These are phyloP conservation scores for Elongisporangium prolatum DNA, from an alignment of 352 stramenopile genomes.

Conservation along the genomic window DNA sequence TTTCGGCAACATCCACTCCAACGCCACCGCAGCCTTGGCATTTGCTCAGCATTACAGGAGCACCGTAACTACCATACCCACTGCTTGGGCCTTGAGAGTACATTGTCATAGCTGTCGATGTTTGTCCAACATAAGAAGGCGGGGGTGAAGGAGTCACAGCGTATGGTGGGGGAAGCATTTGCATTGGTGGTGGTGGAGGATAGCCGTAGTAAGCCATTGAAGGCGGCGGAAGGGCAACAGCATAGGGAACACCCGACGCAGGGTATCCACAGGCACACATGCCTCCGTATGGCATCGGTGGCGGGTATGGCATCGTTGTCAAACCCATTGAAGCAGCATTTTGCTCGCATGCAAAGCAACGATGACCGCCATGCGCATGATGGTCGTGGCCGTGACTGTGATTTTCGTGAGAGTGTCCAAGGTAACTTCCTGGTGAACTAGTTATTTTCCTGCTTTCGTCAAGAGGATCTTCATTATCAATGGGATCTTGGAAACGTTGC, in stretches of 20 bases:
- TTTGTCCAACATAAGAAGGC: constrained; percentile 8
- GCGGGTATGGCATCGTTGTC: background rate
- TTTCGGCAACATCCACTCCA: constrained; percentile 56
- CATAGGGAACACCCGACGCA: background rate
- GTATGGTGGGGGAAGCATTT: background rate
- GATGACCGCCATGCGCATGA: background rate
- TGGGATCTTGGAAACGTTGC: background rate
- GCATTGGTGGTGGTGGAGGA: background rate
- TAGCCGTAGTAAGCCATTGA: background rate
- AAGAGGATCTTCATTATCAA: background rate
- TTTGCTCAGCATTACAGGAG: constrained; percentile 1
- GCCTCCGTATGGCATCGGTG: background rate
- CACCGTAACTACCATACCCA: constrained; percentile 10
- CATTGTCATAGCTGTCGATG: constrained; percentile 27
- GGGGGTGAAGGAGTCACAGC: background rate
- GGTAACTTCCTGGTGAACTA: background rate
- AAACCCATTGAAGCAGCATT: background rate
- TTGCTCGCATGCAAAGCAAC: background rate
- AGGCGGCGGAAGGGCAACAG: background rate
- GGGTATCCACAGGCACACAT: background rate
- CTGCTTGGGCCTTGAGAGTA: constrained; percentile 21
- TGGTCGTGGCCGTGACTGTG: background rate
- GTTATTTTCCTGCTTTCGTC: background rate
- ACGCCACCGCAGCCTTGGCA: constrained; percentile 50
- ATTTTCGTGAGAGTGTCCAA: background rate